Evolutionary conservation across 176 grass and related monocot genomes (phyloP).

Genomic region (Microstegium vimineum): DNA sequence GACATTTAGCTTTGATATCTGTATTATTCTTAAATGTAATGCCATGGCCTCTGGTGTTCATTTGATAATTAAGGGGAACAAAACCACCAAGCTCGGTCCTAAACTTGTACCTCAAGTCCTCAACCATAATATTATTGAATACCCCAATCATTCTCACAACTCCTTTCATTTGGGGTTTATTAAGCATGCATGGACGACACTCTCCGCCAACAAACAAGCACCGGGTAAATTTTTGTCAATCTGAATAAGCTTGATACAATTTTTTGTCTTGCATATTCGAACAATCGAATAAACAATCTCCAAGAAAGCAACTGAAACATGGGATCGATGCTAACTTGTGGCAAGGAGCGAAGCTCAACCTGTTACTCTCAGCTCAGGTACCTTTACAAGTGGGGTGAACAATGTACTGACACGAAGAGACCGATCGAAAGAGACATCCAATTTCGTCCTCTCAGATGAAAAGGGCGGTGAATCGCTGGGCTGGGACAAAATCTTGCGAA

Average conservation of each 20-base stretch:
- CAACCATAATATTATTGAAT: no score
- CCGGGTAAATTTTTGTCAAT: background rate
- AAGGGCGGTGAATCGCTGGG: background rate
- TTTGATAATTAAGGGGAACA: background rate
- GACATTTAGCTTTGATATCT: background rate
- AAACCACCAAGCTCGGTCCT: no score
- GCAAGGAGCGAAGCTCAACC: background rate
- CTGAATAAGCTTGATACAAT: background rate
- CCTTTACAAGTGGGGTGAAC: background rate
- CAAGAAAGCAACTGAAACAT: background rate
- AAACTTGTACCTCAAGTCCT: no score
- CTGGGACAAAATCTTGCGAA: background rate
- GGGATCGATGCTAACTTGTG: background rate
- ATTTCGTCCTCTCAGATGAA: background rate
- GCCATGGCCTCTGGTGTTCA: background rate
- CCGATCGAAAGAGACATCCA: conserved; percentile 16
- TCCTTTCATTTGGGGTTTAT: background rate
- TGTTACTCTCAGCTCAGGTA: background rate
- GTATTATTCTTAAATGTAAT: background rate
- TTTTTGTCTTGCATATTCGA: background rate
- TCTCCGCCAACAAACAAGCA: background rate
- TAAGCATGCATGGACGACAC: background rate
- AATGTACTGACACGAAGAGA: background rate
- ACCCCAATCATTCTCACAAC: no score
- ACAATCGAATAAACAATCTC: no score